These are phyloP conservation scores for Naganishia randhawae DNA, from an alignment of 768 basidiomycete species.

Conservation along the genomic window DNA sequence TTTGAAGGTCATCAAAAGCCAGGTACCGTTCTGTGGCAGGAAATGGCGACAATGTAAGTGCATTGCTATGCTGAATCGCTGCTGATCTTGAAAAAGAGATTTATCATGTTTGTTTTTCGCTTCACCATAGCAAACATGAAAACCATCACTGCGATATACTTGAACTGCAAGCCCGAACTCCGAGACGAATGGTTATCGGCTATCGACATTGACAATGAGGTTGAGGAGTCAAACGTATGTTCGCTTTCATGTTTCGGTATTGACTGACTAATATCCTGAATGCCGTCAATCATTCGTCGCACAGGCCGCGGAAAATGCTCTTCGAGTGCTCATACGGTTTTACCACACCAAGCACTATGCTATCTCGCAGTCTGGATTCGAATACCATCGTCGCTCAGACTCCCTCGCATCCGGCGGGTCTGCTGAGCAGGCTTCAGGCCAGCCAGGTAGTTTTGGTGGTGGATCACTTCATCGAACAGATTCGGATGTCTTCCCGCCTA, in stretches of 20 bases:
- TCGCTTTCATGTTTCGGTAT: neutral
- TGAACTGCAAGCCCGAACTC: constrained; percentile 93
- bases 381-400: constrained; percentile 45
- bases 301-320: constrained; percentile 89
- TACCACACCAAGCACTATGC: constrained; percentile 78
- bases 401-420: constrained; percentile 43
- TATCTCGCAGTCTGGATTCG: constrained; percentile 70
- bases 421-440: constrained; percentile 27
- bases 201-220: constrained; percentile 78
- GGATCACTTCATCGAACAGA: constrained; percentile 52
- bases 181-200: constrained; percentile 97
- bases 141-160: constrained; percentile 95
- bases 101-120: constrained; percentile 2
- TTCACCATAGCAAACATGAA: constrained; percentile 88
- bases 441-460: constrained; percentile 28
- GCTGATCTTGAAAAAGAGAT: neutral
- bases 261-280: neutral
- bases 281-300: neutral
- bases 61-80: constrained; percentile 14
- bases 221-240: constrained; percentile 76
- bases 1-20: constrained; percentile 95
- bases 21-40: constrained; percentile 94
- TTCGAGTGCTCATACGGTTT: constrained; percentile 89
- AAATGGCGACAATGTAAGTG: constrained; percentile 92
- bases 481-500: constrained; percentile 89